A percentile compares a stretch with the other conserved stretches of the same genome.
These are phyloP conservation scores for Tuber magnatum DNA, from an alignment of 495 filamentous ascomycete species.

Conservation along the genomic window DNA sequence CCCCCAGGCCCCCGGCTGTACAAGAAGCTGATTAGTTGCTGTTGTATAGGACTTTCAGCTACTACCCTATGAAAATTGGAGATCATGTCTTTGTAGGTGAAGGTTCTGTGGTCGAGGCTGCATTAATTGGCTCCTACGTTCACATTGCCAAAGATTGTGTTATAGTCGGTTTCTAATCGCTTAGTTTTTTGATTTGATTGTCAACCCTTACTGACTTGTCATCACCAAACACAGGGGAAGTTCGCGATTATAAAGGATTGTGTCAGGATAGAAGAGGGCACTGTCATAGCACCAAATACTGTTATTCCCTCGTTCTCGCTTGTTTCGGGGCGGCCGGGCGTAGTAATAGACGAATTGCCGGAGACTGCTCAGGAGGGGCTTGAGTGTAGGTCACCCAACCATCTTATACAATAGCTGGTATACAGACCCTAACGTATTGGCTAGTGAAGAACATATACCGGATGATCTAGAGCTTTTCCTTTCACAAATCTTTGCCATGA, in stretches of 20 bases:
- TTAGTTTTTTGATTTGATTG: background rate
- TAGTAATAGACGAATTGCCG: conserved; percentile 76
- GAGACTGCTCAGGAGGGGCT: conserved; percentile 63
- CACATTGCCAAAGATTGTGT: conserved; percentile 67
- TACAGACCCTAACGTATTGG: background rate
- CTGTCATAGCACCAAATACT: conserved; percentile 76
- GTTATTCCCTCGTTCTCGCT: conserved; percentile 83
- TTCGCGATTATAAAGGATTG: conserved; percentile 88
- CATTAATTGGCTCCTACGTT: conserved; percentile 71
- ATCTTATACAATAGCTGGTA: conserved; percentile 43
- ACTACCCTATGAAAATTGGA: conserved; percentile 80
- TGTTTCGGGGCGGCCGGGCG: conserved; percentile 71
- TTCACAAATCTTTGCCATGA: background rate
- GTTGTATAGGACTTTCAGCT: conserved; percentile 52
- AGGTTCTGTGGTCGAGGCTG: conserved; percentile 66
- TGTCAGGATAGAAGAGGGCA: conserved; percentile 71
- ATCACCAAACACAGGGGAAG: conserved; percentile 48
- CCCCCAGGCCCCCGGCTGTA: background rate
- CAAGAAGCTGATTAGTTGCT: background rate
- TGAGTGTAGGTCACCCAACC: conserved; percentile 46
- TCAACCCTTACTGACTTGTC: background rate
- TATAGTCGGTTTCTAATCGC: conserved; percentile 42
- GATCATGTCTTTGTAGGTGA: conserved; percentile 85
- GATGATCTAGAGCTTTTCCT: conserved; percentile 25
- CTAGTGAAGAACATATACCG: conserved; percentile 39